Base-by-base conservation (phyloP, 805 yeast genomes). In the Ogataea populi-albae region DNA sequence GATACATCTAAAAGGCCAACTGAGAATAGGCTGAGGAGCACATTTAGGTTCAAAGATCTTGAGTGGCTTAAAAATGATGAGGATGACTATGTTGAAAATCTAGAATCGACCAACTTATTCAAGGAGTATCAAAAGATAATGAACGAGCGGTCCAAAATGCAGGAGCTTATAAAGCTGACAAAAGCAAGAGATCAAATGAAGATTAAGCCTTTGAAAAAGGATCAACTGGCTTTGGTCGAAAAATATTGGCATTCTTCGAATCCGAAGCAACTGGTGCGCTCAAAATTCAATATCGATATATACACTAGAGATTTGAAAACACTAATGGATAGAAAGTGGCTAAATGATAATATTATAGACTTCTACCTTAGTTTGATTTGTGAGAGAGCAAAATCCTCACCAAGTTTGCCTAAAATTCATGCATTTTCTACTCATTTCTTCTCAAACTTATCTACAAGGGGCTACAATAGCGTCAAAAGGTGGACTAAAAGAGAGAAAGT, bases 291-390 rank as follows among this genome's bases (percentile, higher is more conserved):
- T 35, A 75, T 89, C 27, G 91, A 84, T 32, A 72, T 89, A 3
- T 62, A 64, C 4, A 72, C 73, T 0, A 62, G 75, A 22, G 98
- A 93, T 56, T 59, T 91, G 37, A 68, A 71, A 29, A 87, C 96
- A 0, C 65, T 93, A 22, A 62, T 71, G 6, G 84, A 81, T 35
- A 69, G 81, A 4, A 62, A 71, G 25, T 93, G 98, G 98, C 69
- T 93, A 20, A 93, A 93, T 55, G 98, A 93, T 59, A 85, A 81
- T 28, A 72, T 93, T 4, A 89, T 93, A 40, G 98, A 93, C 54
- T 81, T 79, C 49, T 91, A 82, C 55, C 66, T 89, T 51, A 66
- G 68, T 28, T 49, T 81, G 47, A 62, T 81, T 5, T 65, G 75
- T 3, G 68, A 69, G 4, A 54, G 74, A 17, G 53, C 69, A 8